These are phyloP conservation scores for Capronia americana DNA, from an alignment of 2,329 filamentous ascomycete species.

Conservation along the genomic window DNA sequence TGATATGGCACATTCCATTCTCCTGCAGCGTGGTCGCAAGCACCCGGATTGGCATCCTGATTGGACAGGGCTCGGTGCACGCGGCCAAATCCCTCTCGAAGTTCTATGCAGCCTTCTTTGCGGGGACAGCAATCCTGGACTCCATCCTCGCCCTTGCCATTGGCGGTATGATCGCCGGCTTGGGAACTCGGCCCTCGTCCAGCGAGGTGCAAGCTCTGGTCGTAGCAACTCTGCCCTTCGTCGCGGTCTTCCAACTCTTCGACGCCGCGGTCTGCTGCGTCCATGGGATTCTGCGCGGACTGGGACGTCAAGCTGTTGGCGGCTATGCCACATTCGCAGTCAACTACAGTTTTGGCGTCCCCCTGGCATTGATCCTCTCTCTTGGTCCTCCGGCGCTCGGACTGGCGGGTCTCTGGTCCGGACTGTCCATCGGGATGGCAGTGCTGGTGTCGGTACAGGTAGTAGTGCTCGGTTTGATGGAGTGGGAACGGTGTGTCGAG, in stretches of 20 bases:
- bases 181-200: conserved; percentile 67
- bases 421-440: conserved; percentile 14
- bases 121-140: conserved; percentile 72
- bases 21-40: conserved; percentile 79
- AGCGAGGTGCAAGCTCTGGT: conserved; percentile 66
- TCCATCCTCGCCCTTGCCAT: conserved; percentile 66
- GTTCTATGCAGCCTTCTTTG: conserved; percentile 66
- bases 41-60: conserved; percentile 81
- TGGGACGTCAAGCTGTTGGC: conserved; percentile 79
- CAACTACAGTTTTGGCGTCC: conserved; percentile 71
- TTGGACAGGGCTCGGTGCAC: conserved; percentile 67
- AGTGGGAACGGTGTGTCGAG: conserved; percentile 28
- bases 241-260: conserved; percentile 79
- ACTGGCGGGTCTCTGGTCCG: conserved; percentile 27
- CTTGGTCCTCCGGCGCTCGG: conserved; percentile 24
- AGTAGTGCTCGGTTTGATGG: conserved; percentile 22
- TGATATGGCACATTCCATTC: conserved; percentile 74
- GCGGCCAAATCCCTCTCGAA: conserved; percentile 72
- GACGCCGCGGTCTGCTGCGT: conserved; percentile 74
- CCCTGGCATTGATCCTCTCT: conserved; percentile 26
- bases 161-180: conserved; percentile 69
- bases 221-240: conserved; percentile 70
- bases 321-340: conserved; percentile 77
- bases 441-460: conserved; percentile 16
- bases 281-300: conserved; percentile 75